Conservation (phyloP, 2,329 filamentous ascomycete genomes). For the Claviceps maximensis region DNA sequence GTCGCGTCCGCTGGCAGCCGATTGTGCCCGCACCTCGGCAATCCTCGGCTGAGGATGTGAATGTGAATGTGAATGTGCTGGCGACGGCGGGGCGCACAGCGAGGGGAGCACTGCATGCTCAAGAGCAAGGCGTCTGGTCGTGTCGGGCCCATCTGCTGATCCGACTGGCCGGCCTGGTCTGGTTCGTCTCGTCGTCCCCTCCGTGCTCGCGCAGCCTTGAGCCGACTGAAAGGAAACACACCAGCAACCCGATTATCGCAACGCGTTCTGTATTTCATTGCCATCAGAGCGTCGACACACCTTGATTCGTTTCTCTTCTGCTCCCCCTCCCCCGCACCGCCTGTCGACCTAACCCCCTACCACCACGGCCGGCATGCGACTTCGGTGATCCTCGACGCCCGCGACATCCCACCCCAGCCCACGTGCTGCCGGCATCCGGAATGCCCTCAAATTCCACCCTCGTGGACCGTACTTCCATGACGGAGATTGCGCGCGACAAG, state of each 20-base stretch:
- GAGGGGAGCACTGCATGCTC: background rate
- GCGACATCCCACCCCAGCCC: background rate
- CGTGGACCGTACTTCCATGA: constrained; percentile 45
- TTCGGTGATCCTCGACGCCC: constrained; percentile 12
- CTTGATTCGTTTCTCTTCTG: background rate
- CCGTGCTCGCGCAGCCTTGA: background rate
- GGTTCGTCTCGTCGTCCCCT: background rate
- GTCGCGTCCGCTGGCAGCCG: no score
- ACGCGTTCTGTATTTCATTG: no score
- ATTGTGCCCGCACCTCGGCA: constrained; percentile 5
- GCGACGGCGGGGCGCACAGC: no score
- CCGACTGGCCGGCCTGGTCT: no score
- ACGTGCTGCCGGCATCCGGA: constrained; percentile 16
- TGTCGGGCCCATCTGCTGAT: no score
- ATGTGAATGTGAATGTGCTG: background rate
- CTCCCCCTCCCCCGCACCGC: background rate
- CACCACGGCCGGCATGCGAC: constrained; percentile 3
- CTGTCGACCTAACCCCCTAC: background rate
- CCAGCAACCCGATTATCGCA: background rate
- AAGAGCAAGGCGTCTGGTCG: no score
- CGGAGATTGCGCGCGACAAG: constrained; percentile 31
- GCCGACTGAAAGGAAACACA: background rate
- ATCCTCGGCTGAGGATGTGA: constrained; percentile 8
- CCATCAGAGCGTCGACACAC: no score
- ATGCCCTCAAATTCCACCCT: constrained; percentile 43